phyloP scores from a whole-genome alignment of 805 yeast genomes.

The Pichia occidentalis region DNA sequence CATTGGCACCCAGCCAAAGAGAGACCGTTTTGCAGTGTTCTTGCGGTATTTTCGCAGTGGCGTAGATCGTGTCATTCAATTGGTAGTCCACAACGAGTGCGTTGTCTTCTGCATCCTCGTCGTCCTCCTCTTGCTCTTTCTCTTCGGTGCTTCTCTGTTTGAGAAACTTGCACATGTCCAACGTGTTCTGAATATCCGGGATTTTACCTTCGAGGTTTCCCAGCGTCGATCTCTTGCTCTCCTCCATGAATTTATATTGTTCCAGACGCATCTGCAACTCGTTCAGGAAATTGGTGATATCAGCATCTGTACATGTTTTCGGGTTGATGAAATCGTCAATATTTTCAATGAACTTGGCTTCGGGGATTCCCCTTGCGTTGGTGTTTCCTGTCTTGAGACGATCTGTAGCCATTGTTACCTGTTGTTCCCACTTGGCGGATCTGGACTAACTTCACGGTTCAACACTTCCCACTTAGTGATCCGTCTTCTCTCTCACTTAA shows the following conservation, averaged over 20 bases:
- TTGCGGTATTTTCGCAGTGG: slow-evolving; percentile 68
- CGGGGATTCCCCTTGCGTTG: slow-evolving; percentile 94
- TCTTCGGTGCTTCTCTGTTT: slow-evolving; percentile 39
- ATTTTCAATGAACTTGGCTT: slow-evolving; percentile 86
- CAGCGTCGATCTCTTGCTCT: slow-evolving; percentile 43
- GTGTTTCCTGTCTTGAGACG: slow-evolving; percentile 45
- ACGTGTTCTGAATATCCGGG: slow-evolving; percentile 88
- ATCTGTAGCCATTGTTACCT: slow-evolving; percentile 15
- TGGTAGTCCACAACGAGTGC: slow-evolving; percentile 66
- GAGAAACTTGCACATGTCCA: slow-evolving; percentile 62
- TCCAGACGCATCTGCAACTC: slow-evolving; percentile 82
- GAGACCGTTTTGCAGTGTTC: slow-evolving; percentile 54
- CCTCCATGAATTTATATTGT: slow-evolving; percentile 85
- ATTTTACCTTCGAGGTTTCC: slow-evolving; percentile 58
- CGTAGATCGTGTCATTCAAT: slow-evolving; percentile 85
- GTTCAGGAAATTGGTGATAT: slow-evolving; percentile 43
- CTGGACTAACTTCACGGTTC: too few relatives aligned
- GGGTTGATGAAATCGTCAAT: slow-evolving; percentile 66
- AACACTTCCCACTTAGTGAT: too few relatives aligned
- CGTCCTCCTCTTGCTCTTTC: slow-evolving; percentile 25
- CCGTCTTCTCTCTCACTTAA: too few relatives aligned
- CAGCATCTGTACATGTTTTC: slow-evolving; percentile 29
- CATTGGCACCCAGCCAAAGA: slow-evolving; percentile 97
- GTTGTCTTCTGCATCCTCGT: slow-evolving; percentile 35
- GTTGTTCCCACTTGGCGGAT: too few relatives aligned